Base-by-base conservation (phyloP, 306 rosid species). In the Sechiopsis laciniata region DNA sequence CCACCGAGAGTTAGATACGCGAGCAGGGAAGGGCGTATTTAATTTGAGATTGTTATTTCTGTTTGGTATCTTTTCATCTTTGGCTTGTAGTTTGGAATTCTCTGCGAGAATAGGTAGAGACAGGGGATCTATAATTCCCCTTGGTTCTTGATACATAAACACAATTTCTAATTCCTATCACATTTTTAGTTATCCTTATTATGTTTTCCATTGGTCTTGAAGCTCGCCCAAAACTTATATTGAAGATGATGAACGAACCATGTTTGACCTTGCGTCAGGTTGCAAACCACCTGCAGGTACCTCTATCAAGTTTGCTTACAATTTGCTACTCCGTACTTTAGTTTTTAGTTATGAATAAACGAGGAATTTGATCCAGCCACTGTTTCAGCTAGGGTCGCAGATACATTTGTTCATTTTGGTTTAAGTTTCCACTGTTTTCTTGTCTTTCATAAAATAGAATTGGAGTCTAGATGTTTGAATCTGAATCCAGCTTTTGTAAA, bases 281-380 rank as follows among this genome's bases (percentile, higher is more conserved):
- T 61, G 82, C 88, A 12, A 89, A 87, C 60, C 88, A 89, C 74
- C 77, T 82, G 14, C 89, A 87, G 95, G 91, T 88, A 80, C 46
- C 26, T 76, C 72, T 29, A 58, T 60, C 52, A 40, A 19, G 56
- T n/a, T 61, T 57, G 26, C 48, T 54, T 73, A 29, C 50, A 35
- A 15, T 62, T 32, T 32, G 5, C 46, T 13, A 61, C 4, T 22
- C 11, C 20, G 13, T 56, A 56, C 62, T 9, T 20, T 24, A 10
- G 65, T 59, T 22, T 5, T 59, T 59, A 58, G 46, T 63, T 19
- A 69, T 56, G 58, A 59, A 42, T 21, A 24, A 67, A 60, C 11
- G 20, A 37, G 12, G 5, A 8, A 17, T 8, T 56, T 69, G 69
- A 62, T 15, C 22, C 20, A 26, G 17, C 35, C 22, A 21, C 48